These are phyloP conservation scores for Boletellus ananiceps DNA, from an alignment of 768 basidiomycete species.

Conservation along the genomic window DNA sequence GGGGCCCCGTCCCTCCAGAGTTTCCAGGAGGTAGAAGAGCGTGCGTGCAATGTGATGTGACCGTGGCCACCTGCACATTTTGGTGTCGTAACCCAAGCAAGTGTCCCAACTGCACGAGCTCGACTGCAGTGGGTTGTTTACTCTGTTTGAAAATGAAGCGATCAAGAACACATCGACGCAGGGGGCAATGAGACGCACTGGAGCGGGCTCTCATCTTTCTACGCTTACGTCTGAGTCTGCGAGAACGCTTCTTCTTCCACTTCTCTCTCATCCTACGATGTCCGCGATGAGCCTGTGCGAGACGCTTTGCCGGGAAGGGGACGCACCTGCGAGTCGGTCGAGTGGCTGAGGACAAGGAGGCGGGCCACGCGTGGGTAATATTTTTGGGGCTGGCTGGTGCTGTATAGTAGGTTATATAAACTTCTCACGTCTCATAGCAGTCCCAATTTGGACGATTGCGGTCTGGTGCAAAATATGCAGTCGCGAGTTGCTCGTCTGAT, in stretches of 20 bases:
- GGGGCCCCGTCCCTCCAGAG: constrained; percentile 18
- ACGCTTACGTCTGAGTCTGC: constrained; percentile 89
- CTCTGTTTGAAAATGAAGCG: constrained; percentile 25
- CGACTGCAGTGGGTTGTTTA: constrained; percentile 29
- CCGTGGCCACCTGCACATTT: constrained; percentile 11
- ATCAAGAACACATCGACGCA: neutral
- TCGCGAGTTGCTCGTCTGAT: constrained; percentile 6
- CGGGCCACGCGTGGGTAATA: constrained; percentile 12
- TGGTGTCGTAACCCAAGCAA: constrained; percentile 13
- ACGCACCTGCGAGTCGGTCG: constrained; percentile 28
- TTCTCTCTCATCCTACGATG: constrained; percentile 83
- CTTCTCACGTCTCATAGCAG: constrained; percentile 15
- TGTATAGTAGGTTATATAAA: constrained; percentile 34
- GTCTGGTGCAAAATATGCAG: constrained; percentile 5
- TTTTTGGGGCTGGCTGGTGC: constrained; percentile 30
- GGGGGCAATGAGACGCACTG: constrained; percentile 50
- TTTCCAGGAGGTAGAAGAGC: constrained; percentile 25
- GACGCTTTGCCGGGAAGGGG: neutral
- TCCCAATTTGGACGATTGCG: neutral
- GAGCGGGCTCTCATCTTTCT: constrained; percentile 96
- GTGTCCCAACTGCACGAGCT: constrained; percentile 25
- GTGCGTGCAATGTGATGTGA: constrained; percentile 22
- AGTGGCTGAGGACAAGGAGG: constrained; percentile 25
- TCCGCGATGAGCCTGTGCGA: neutral
- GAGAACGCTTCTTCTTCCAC: constrained; percentile 95